These are phyloP conservation scores for Phytopythium vexans DNA, from an alignment of 352 stramenopile species.

Conservation along the genomic window DNA sequence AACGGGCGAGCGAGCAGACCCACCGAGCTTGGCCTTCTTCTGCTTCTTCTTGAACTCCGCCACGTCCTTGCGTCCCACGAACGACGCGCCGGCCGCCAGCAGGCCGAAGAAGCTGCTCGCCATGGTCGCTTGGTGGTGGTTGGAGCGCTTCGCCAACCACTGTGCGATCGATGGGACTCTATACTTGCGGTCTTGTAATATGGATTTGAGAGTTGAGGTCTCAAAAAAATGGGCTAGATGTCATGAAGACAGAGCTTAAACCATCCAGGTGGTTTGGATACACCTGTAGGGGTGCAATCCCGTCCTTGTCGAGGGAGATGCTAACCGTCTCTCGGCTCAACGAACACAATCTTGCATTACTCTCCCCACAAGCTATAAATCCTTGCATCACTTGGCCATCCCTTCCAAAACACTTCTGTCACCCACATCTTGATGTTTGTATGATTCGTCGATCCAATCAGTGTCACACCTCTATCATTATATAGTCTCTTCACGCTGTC, in stretches of 20 bases:
- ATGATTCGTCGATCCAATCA: too few species aligned
- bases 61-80: conserved; percentile 54
- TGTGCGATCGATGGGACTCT: too few species aligned
- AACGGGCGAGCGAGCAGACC: conserved; percentile 3
- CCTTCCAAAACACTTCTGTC: conserved; percentile 28
- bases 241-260: conserved; percentile 81
- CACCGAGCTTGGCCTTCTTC: conserved; percentile 20
- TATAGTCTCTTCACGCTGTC: too few species aligned
- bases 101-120: conserved; percentile 69
- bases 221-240: conserved; percentile 79
- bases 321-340: conserved; percentile 94
- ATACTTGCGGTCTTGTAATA: too few species aligned
- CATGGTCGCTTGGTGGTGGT: conserved; percentile 24
- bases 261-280: conserved; percentile 73
- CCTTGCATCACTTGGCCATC: conserved; percentile 7
- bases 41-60: conserved; percentile 48
- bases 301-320: conserved; percentile 94
- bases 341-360: conserved; percentile 55
- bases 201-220: neutral
- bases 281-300: conserved; percentile 71
- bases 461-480: too few species aligned
- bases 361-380: conserved; percentile 9
- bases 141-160: neutral
- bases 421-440: conserved; percentile 15
- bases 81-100: conserved; percentile 67